phyloP scores from a whole-genome alignment of 208 protist species.

The Porcisia deanei region DNA sequence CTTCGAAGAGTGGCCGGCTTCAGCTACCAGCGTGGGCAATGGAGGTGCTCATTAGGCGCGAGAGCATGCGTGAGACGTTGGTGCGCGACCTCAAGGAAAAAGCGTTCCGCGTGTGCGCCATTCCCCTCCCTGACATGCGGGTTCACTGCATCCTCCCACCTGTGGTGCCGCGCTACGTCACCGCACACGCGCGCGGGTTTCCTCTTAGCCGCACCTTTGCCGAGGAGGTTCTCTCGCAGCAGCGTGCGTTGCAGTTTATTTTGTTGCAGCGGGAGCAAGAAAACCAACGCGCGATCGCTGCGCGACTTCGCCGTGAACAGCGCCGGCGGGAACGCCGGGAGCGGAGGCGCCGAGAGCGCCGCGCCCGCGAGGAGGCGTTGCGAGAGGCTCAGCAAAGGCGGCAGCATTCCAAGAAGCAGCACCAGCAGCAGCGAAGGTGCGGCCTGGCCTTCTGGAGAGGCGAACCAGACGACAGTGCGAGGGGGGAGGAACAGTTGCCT shows the following conservation, averaged over 20 bases:
- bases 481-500: background rate
- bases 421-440: constrained; percentile 16
- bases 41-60: constrained; percentile 41
- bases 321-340: constrained; percentile 26
- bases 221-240: constrained; percentile 62
- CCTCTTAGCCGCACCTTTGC: constrained; percentile 59
- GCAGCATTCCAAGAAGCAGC: constrained; percentile 3
- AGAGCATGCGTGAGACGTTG: constrained; percentile 62
- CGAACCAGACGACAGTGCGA: constrained; percentile 10
- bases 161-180: constrained; percentile 54
- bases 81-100: constrained; percentile 51
- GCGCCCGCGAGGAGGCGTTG: constrained; percentile 20
- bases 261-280: constrained; percentile 42
- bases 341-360: constrained; percentile 15
- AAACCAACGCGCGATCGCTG: constrained; percentile 23
- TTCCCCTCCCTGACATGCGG: constrained; percentile 73
- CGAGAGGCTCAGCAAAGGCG: constrained; percentile 3
- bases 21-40: constrained; percentile 35
- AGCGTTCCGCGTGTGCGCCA: constrained; percentile 43
- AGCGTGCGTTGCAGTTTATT: constrained; percentile 50
- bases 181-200: constrained; percentile 55
- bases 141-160: constrained; percentile 68
- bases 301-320: constrained; percentile 19
- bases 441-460: background rate
- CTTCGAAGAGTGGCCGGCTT: constrained; percentile 2